Evolutionary conservation across 2,329 filamentous ascomycete genomes (phyloP).

Genomic region (Fusarium sp.): DNA sequence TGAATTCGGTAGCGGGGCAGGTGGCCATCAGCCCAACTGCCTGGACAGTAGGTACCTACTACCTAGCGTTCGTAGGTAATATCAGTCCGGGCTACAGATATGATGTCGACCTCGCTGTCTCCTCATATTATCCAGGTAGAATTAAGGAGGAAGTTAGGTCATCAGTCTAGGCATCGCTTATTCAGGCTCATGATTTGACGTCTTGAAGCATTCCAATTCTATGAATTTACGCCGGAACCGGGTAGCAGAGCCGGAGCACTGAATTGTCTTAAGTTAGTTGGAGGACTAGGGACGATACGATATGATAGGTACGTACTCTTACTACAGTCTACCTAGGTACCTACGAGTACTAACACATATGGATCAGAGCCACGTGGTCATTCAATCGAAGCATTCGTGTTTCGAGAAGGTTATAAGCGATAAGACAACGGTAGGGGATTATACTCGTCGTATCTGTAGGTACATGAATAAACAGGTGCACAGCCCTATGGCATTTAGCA

Average conservation of each 20-base stretch:
- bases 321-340: too few relatives aligned
- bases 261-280: background rate
- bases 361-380: conserved; percentile 6
- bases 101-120: background rate
- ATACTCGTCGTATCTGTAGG: too few relatives aligned
- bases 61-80: too few relatives aligned
- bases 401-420: conserved; percentile 8
- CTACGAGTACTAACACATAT: background rate
- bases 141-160: too few relatives aligned
- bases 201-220: background rate
- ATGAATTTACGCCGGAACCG: background rate
- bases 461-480: too few relatives aligned
- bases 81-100: background rate
- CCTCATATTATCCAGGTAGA: too few relatives aligned
- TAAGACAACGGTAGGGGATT: background rate
- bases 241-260: background rate
- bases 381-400: conserved; percentile 3
- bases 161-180: background rate
- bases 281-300: too few relatives aligned
- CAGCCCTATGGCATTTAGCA: too few relatives aligned
- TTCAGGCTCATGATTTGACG: background rate
- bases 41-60: background rate
- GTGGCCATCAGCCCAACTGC: too few relatives aligned
- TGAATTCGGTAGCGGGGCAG: background rate
- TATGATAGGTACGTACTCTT: too few relatives aligned